These are phyloP conservation scores for Aspergillus funiculosus DNA, from an alignment of 495 filamentous ascomycete species.

Conservation along the genomic window DNA sequence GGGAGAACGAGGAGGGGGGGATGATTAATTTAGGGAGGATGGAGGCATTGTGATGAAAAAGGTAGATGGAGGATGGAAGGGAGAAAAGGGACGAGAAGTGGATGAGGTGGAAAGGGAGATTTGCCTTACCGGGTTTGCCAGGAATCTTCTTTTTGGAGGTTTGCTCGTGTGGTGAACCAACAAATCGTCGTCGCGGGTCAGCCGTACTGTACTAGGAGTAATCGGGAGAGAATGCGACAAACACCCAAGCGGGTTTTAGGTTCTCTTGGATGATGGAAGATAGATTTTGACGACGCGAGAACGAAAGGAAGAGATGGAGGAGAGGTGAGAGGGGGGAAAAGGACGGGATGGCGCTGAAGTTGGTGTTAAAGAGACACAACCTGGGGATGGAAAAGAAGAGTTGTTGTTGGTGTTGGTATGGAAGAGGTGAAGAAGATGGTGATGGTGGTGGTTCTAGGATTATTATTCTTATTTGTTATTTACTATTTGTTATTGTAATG, in stretches of 20 bases:
- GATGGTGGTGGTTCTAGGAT: constrained; percentile 8
- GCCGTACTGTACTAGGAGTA: too few species aligned
- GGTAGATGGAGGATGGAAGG: constrained; percentile 11
- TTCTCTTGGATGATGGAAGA: too few species aligned
- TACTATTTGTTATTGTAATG: not conserved
- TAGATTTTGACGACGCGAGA: too few species aligned
- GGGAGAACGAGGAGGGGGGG: constrained; percentile 16
- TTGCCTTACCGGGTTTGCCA: constrained; percentile 19
- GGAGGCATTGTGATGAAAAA: constrained; percentile 24
- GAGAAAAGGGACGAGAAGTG: constrained; percentile 8
- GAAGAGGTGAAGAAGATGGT: constrained; percentile 4
- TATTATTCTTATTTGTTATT: constrained; percentile 1
- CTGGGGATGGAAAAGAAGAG: not conserved
- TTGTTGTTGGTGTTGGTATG: not conserved
- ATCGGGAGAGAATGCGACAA: constrained; percentile 7
- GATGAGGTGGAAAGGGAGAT: constrained; percentile 12
- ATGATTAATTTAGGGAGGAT: constrained; percentile 30
- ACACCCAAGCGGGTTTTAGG: too few species aligned
- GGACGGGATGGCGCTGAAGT: not conserved
- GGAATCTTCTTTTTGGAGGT: constrained; percentile 19
- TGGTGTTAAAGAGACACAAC: not conserved
- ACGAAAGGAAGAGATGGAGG: constrained; percentile 13
- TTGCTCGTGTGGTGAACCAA: constrained; percentile 19
- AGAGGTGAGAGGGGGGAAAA: constrained; percentile 5
- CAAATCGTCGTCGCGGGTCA: constrained; percentile 19